Evolutionary conservation across 345 rosid species (phyloP).

Genomic region (Populus simonii): DNA sequence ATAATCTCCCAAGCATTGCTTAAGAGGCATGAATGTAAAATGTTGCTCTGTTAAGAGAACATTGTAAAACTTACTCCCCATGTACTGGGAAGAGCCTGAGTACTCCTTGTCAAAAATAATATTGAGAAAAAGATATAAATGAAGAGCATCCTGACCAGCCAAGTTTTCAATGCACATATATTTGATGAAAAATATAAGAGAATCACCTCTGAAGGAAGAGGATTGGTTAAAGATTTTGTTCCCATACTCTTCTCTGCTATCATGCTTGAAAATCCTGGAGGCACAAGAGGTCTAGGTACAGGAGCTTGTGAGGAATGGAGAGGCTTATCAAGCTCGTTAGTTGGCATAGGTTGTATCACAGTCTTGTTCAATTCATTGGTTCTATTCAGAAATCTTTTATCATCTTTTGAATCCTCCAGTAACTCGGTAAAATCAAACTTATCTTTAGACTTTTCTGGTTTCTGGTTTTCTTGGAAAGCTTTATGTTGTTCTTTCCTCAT

Average conservation of each 20-base stretch:
- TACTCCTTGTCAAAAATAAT: background rate
- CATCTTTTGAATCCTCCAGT: conserved; percentile 61
- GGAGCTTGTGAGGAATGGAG: conserved; percentile 42
- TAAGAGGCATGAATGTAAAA: background rate
- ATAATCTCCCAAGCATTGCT: background rate
- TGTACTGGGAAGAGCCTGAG: background rate
- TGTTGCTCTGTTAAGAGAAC: background rate
- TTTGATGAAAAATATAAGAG: background rate
- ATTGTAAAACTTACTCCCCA: background rate
- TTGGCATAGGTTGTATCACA: conserved; percentile 21
- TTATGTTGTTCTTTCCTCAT: conserved; percentile 94
- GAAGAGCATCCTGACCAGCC: background rate
- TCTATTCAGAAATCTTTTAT: conserved; percentile 40
- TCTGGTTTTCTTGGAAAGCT: conserved; percentile 76
- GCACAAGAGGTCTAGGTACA: conserved; percentile 90
- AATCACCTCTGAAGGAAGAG: conserved; percentile 48
- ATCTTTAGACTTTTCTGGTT: conserved; percentile 55
- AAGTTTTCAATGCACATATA: background rate
- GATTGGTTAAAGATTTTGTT: conserved; percentile 40
- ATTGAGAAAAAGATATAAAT: background rate
- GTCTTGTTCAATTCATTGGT: conserved; percentile 41
- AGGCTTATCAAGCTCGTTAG: conserved; percentile 39
- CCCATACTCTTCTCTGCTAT: conserved; percentile 48
- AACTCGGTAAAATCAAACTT: conserved; percentile 62
- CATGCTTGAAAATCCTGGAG: conserved; percentile 77